These are phyloP conservation scores for Drechmeria coniospora DNA, from an alignment of 2,329 filamentous ascomycete genomes.

Conservation along the genomic window DNA sequence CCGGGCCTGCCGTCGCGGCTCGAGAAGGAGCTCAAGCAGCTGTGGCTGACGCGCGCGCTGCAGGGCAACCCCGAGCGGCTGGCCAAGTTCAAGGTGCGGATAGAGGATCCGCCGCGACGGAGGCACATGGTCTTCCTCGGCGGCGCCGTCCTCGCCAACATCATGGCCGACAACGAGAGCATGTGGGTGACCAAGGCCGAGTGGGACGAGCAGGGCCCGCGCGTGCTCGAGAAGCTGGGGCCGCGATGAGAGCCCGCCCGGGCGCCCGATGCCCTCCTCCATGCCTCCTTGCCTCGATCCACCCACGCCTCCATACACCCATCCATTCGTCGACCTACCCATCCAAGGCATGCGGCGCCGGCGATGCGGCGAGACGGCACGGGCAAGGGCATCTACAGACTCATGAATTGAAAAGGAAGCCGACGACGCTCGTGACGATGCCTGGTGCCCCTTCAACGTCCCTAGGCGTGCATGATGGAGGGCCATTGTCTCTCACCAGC, in stretches of 20 bases:
- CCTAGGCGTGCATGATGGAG: no score
- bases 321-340: no score
- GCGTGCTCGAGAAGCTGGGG: conserved; percentile 81
- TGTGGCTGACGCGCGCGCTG: conserved; percentile 89
- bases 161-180: conserved; percentile 96
- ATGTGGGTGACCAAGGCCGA: conserved; percentile 99
- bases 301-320: no score
- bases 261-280: no score
- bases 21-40: conserved; percentile 97
- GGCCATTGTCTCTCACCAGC: no score
- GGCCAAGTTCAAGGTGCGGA: conserved; percentile 98
- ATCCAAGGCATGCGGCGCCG: no score
- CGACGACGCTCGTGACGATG: no score
- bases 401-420: no score
- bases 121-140: conserved; percentile 99
- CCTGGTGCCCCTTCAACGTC: no score
- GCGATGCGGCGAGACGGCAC: no score
- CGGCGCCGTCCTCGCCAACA: conserved; percentile 89
- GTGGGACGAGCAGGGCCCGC: conserved; percentile 84
- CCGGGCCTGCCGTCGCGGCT: conserved; percentile 83
- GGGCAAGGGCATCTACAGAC: no score
- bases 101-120: conserved; percentile 90
- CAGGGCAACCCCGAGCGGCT: conserved; percentile 83
- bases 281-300: no score
- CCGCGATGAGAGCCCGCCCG: conserved; percentile 69